A percentile compares a stretch with the other conserved stretches of the same genome.
These are phyloP conservation scores for Aristolochia fimbriata DNA, from an alignment of 164 flowering plant species.

Conservation along the genomic window DNA sequence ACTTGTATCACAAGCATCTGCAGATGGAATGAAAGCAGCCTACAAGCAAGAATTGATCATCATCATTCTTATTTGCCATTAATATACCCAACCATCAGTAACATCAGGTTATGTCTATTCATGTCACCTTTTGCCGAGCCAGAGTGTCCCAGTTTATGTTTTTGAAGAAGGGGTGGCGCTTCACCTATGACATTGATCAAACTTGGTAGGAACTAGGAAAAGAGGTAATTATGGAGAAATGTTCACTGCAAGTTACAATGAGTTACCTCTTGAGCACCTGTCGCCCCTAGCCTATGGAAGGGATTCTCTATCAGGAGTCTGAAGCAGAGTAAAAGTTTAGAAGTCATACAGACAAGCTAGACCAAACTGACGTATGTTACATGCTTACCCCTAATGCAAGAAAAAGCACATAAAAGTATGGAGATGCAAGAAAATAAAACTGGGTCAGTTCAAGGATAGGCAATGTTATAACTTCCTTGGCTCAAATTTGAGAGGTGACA, in stretches of 20 bases:
- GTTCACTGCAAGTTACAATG: neutral
- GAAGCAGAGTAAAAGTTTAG: conserved; percentile 8
- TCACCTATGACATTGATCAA: conserved; percentile 48
- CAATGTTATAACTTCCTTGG: too few species aligned
- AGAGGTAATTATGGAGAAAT: neutral
- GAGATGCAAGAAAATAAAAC: too few species aligned
- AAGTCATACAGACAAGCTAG: too few species aligned
- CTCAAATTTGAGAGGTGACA: too few species aligned
- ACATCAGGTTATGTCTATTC: neutral
- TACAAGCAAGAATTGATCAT: conserved; percentile 16
- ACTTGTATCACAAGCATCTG: conserved; percentile 77
- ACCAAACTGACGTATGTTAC: too few species aligned
- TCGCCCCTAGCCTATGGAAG: conserved; percentile 89
- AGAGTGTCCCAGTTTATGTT: conserved; percentile 94
- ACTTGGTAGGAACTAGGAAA: too few species aligned
- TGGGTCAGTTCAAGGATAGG: too few species aligned
- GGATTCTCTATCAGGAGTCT: conserved; percentile 83
- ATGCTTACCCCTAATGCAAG: neutral
- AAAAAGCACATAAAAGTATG: too few species aligned
- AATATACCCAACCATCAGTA: too few species aligned
- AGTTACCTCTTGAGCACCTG: conserved; percentile 84
- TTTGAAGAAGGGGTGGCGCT: conserved; percentile 67
- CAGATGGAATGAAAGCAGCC: conserved; percentile 95
- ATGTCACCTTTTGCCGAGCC: conserved; percentile 81
- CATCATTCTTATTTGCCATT: neutral